Evolutionary conservation across 2,329 filamentous ascomycete genomes (phyloP).

Genomic region (Dactylellina sp.): DNA sequence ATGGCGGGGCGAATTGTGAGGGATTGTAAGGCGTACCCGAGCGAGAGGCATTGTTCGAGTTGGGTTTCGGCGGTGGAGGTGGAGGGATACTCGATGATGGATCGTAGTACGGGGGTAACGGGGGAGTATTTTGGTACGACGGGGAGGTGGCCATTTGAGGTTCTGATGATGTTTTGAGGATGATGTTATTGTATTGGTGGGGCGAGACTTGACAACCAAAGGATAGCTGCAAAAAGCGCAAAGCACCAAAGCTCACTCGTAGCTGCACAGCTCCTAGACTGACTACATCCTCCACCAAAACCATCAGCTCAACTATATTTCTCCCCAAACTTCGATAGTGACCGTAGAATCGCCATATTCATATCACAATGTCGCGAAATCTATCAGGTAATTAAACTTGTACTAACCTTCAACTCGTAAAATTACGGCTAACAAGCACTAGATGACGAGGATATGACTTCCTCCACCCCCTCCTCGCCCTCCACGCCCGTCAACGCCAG

Average conservation of each 20-base stretch:
- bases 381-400: constrained; percentile 37
- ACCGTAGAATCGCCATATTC: neutral
- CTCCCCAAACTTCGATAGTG: neutral
- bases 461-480: constrained; percentile 53
- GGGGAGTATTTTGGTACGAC: constrained; percentile 30
- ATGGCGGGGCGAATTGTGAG: constrained; percentile 66
- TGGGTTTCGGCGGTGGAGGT: constrained; percentile 77
- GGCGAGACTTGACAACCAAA: neutral
- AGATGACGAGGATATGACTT: constrained; percentile 56
- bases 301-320: constrained; percentile 7
- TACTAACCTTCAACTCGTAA: neutral
- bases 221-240: constrained; percentile 25
- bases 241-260: neutral
- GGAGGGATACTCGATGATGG: constrained; percentile 67
- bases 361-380: constrained; percentile 44
- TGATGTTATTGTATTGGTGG: neutral
- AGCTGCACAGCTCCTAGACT: neutral
- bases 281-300: constrained; percentile 5
- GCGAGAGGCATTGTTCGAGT: constrained; percentile 73
- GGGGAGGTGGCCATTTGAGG: constrained; percentile 40
- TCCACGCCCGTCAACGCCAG: constrained; percentile 47
- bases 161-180: constrained; percentile 7
- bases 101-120: constrained; percentile 58
- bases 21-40: constrained; percentile 71
- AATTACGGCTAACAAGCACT: neutral